These are phyloP conservation scores for Amylocarpus encephaloides DNA, from an alignment of 2,329 filamentous ascomycete species.

Conservation along the genomic window DNA sequence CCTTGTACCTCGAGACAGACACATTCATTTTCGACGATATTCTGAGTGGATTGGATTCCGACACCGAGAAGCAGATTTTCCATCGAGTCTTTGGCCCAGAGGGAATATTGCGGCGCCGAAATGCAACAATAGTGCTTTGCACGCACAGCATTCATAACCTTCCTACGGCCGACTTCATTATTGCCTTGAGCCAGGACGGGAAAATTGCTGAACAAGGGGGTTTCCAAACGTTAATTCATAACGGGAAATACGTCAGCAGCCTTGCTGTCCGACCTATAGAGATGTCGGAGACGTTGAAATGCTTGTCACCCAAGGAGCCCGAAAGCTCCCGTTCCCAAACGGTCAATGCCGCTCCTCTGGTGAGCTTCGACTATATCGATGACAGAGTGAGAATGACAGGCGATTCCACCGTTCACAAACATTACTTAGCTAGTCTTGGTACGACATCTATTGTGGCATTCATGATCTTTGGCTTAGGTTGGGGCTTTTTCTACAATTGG, in stretches of 20 bases:
- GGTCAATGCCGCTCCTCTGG: neutral
- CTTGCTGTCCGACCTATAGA: slow-evolving; percentile 24
- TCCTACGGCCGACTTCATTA: slow-evolving; percentile 35
- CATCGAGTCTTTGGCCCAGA: slow-evolving; percentile 9
- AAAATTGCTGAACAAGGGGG: slow-evolving; percentile 34
- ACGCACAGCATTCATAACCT: slow-evolving; percentile 29
- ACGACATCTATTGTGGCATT: neutral
- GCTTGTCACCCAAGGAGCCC: neutral
- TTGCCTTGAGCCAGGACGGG: slow-evolving; percentile 33
- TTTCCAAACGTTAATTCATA: slow-evolving; percentile 25
- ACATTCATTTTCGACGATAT: slow-evolving; percentile 22
- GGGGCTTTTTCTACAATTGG: slow-evolving; percentile 9
- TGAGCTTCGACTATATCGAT: neutral
- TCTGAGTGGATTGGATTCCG: slow-evolving; percentile 22
- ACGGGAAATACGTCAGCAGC: slow-evolving; percentile 25
- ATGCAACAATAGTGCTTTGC: slow-evolving; percentile 33
- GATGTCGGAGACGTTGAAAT: neutral
- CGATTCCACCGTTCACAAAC: slow-evolving; percentile 18
- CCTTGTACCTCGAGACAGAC: slow-evolving; percentile 12
- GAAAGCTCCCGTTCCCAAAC: neutral
- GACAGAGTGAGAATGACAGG: slow-evolving; percentile 8
- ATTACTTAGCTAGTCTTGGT: slow-evolving; percentile 16
- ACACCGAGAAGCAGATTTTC: slow-evolving; percentile 20
- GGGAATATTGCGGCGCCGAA: slow-evolving; percentile 16
- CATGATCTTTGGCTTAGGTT: neutral